Conservation (phyloP, 208 protist genomes). For the Trypanosoma cruzi region DNA sequence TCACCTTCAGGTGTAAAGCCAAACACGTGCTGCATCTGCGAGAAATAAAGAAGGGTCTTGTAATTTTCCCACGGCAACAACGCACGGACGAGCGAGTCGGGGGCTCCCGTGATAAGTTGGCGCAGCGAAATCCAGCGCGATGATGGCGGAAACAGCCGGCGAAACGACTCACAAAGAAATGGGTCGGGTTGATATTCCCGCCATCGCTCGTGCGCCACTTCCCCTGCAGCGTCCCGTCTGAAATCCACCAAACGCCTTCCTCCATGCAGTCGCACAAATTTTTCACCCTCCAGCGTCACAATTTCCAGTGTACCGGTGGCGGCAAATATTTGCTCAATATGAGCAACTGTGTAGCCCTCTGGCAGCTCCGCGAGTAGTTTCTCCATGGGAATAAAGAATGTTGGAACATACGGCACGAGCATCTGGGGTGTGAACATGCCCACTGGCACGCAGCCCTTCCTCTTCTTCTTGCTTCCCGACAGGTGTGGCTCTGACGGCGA, state of each 20-base stretch:
- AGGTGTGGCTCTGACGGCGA: constrained; percentile 4
- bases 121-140: constrained; percentile 43
- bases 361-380: constrained; percentile 44
- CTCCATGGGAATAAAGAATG: constrained; percentile 58
- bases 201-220: constrained; percentile 28
- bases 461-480: constrained; percentile 1
- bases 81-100: constrained; percentile 23
- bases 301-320: constrained; percentile 37
- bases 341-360: constrained; percentile 47
- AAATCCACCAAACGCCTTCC: constrained; percentile 35
- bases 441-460: constrained; percentile 6
- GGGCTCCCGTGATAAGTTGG: constrained; percentile 30
- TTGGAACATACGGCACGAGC: constrained; percentile 49
- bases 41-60: constrained; percentile 59
- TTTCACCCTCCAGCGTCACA: constrained; percentile 32
- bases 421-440: constrained; percentile 46
- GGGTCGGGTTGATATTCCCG: constrained; percentile 41
- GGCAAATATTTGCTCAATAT: constrained; percentile 43
- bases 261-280: constrained; percentile 50
- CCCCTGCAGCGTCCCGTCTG: neutral
- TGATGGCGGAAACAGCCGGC: constrained; percentile 12
- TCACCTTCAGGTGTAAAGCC: constrained; percentile 48
- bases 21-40: constrained; percentile 62
- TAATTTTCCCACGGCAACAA: constrained; percentile 35
- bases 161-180: constrained; percentile 36